Conservation (phyloP, 140 eudicot species). For the Eryngium alpinum region DNA sequence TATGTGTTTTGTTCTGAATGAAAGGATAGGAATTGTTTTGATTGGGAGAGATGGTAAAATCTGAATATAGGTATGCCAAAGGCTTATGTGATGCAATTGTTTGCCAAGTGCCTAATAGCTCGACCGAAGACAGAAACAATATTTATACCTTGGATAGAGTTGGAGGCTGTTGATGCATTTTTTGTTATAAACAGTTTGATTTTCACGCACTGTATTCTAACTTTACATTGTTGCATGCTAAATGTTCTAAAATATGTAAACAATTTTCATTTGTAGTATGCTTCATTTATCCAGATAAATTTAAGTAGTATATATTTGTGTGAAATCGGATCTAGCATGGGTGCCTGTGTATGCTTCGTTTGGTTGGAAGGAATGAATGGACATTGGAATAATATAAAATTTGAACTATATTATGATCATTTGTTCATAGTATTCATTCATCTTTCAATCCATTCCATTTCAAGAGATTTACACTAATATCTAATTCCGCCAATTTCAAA, state of each 20-base stretch:
- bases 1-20: not conserved
- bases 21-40: not conserved
- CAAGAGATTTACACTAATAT: too few species aligned
- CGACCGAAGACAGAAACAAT: conserved; percentile 78
- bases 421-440: too few species aligned
- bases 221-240: not conserved
- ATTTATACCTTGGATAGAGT: conserved; percentile 96
- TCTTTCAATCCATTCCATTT: too few species aligned
- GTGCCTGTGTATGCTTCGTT: too few species aligned
- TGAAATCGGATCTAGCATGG: too few species aligned
- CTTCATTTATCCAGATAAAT: not conserved
- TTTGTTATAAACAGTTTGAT: not conserved
- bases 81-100: conserved; percentile 89
- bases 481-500: too few species aligned
- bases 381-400: too few species aligned
- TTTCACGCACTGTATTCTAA: not conserved
- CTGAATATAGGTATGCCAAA: conserved; percentile 63
- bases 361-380: too few species aligned
- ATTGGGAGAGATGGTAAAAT: not conserved
- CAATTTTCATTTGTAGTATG: not conserved
- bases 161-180: conserved; percentile 93
- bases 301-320: too few species aligned
- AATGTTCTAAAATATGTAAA: not conserved
- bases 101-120: conserved; percentile 87
- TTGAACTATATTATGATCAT: too few species aligned